These are phyloP conservation scores for Austroboletus niveus DNA, from an alignment of 1,284 basidiomycete genomes.

Conservation along the genomic window DNA sequence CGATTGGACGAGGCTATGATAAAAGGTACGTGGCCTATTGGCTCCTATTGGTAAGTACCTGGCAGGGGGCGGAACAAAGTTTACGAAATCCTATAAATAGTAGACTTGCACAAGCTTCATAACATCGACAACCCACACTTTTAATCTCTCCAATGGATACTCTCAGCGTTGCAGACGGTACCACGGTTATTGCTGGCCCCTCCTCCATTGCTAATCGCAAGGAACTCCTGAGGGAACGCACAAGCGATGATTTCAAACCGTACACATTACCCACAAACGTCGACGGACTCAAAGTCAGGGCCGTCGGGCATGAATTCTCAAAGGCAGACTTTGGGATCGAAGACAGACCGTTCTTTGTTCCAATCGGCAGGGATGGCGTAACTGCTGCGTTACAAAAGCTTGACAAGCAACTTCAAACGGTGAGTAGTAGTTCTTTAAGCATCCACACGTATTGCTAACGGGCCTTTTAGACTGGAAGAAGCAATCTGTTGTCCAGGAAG, in stretches of 20 bases:
- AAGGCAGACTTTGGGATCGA: slow-evolving; percentile 30
- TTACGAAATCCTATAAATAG: background rate
- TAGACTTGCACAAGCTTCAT: background rate
- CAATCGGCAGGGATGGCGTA: slow-evolving; percentile 61
- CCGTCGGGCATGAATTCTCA: slow-evolving; percentile 28
- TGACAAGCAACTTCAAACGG: slow-evolving; percentile 54
- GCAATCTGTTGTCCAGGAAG: slow-evolving; percentile 51
- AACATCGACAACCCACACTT: background rate
- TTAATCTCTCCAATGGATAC: slow-evolving; percentile 20
- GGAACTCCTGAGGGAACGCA: slow-evolving; percentile 16
- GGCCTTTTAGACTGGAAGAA: slow-evolving; percentile 47
- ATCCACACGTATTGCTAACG: background rate
- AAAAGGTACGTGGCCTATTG: no score
- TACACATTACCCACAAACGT: background rate
- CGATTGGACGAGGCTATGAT: no score
- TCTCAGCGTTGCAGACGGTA: slow-evolving; percentile 30
- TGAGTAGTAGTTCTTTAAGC: slow-evolving; percentile 25
- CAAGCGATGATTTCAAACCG: slow-evolving; percentile 18
- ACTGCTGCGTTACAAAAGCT: slow-evolving; percentile 64
- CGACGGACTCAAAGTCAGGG: slow-evolving; percentile 3
- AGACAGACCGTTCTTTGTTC: slow-evolving; percentile 66
- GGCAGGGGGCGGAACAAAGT: no score
- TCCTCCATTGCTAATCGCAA: slow-evolving; percentile 25
- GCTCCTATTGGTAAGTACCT: no score
- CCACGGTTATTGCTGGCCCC: slow-evolving; percentile 37